A percentile compares a stretch with the other conserved stretches of the same genome.
Conservation (phyloP, 495 filamentous ascomycete species). For the Penicillium chermesinum region DNA sequence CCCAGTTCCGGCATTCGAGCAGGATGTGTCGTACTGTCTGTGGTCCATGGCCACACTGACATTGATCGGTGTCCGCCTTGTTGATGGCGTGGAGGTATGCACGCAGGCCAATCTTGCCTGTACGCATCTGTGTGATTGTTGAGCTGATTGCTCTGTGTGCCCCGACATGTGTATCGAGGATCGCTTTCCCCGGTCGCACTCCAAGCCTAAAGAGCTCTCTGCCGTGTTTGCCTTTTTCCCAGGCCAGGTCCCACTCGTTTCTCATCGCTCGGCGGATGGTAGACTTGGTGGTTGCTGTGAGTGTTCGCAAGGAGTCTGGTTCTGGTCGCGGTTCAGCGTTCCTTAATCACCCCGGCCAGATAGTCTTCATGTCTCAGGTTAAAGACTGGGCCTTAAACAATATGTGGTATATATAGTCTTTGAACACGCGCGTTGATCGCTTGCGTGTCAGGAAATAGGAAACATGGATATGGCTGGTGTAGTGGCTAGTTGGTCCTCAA, state of each 20-base stretch:
- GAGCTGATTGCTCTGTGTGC: slow-evolving; percentile 31
- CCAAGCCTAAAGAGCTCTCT: slow-evolving; percentile 9
- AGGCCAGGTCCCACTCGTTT: slow-evolving; percentile 5
- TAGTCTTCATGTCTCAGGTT: no score
- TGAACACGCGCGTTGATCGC: no score
- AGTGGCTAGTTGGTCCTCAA: no score
- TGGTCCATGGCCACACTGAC: slow-evolving; percentile 16
- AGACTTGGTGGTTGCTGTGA: background rate
- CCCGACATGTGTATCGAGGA: slow-evolving; percentile 6
- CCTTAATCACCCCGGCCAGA: no score
- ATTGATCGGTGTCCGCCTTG: slow-evolving; percentile 21
- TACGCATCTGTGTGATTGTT: slow-evolving; percentile 30
- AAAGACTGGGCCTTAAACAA: no score
- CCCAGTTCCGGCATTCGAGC: slow-evolving; percentile 25
- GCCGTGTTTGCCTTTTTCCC: slow-evolving; percentile 9
- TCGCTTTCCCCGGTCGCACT: slow-evolving; percentile 3
- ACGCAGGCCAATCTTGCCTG: slow-evolving; percentile 25
- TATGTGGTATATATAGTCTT: no score
- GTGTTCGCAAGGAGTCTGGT: background rate
- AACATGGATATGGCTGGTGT: no score
- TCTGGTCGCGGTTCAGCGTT: no score
- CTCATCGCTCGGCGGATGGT: slow-evolving; percentile 3
- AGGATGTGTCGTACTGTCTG: slow-evolving; percentile 29
- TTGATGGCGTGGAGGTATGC: slow-evolving; percentile 30
- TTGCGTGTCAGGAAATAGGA: no score